Evolutionary conservation across 1,139 yeast genomes (phyloP), one percentile per base, ranked within the genome.

Genomic region (Pneumocystis wakefieldiae): DNA sequence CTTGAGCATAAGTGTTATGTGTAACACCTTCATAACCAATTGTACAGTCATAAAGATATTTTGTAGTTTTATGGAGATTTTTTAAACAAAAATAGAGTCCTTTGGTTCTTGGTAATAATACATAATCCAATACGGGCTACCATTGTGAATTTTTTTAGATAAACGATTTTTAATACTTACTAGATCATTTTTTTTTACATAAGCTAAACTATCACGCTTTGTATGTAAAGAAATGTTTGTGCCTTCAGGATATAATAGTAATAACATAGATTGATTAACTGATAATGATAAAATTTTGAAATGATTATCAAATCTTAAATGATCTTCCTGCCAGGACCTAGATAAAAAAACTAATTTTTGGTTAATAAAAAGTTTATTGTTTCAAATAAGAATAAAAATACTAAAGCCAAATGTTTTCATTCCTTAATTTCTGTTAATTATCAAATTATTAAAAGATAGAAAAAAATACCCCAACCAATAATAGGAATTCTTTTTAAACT

Each of bases 171-270:
- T 4, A 19, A 12, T 48, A 41, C 28, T 41, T 10, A 67, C 61
- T 62, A 75, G 73, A 28, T 79, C 79, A 58, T 78, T 74, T 67
- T 83, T 80, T 12, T 74, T 75, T 36, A 87, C 86, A 73, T 76
- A 92, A 17, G 73, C 78, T 17, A 76, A 77, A 2, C 91, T 83
- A 65, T 81, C 81, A 7, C 71, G 75, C 61, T 81, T 79, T 3
- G 96, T 89, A 67, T 82, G 80, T 14, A 77, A 77, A 53, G 94
- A 84, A 65, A 87, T 76, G 63, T 90, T 94, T 0, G 99, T 92
- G 1, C 99, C 99, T 73, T 92, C 99, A 0, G 99, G 98, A 74
- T 86, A 92, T 41, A 92, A 73, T 36, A 91, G 74, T 63, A 92
- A 67, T 78, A 78, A 77, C n/a, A 75, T 71, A 3, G 80, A 78